Evolutionary conservation across 495 filamentous ascomycete genomes (phyloP).

Genomic region (Aspergillus diversus): DNA sequence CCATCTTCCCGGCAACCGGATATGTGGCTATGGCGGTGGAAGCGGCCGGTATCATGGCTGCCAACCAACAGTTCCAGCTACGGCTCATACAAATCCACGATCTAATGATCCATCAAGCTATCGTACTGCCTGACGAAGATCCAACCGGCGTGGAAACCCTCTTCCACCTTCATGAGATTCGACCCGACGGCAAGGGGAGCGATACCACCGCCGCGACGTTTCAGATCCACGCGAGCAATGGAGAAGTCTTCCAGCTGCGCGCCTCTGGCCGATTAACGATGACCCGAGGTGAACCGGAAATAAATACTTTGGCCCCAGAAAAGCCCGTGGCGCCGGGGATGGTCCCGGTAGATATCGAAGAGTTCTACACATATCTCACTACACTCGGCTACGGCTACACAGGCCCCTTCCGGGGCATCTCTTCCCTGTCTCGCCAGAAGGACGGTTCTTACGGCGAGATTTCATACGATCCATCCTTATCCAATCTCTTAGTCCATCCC

Average conservation of each 20-base stretch:
- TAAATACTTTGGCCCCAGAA: too few relatives aligned
- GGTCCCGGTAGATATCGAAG: conserved; percentile 21
- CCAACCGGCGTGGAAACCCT: not conserved
- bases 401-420: conserved; percentile 17
- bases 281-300: too few relatives aligned
- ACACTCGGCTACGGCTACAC: conserved; percentile 30
- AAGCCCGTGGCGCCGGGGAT: too few relatives aligned
- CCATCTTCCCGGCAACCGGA: conserved; percentile 31
- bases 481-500: not conserved
- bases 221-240: too few relatives aligned
- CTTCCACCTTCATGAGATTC: too few relatives aligned
- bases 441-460: not conserved
- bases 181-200: too few relatives aligned
- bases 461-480: too few relatives aligned
- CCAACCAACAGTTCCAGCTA: not conserved
- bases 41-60: conserved; percentile 26
- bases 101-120: conserved; percentile 41
- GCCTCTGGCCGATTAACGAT: too few relatives aligned
- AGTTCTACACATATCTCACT: conserved; percentile 28
- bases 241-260: too few relatives aligned
- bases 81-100: conserved; percentile 20
- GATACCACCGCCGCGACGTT: too few relatives aligned
- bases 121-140: conserved; percentile 19
- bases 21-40: conserved; percentile 31
- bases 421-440: too few relatives aligned